phyloP scores from a whole-genome alignment of 2,329 filamentous ascomycete species.

The Cladophialophora psammophila region DNA sequence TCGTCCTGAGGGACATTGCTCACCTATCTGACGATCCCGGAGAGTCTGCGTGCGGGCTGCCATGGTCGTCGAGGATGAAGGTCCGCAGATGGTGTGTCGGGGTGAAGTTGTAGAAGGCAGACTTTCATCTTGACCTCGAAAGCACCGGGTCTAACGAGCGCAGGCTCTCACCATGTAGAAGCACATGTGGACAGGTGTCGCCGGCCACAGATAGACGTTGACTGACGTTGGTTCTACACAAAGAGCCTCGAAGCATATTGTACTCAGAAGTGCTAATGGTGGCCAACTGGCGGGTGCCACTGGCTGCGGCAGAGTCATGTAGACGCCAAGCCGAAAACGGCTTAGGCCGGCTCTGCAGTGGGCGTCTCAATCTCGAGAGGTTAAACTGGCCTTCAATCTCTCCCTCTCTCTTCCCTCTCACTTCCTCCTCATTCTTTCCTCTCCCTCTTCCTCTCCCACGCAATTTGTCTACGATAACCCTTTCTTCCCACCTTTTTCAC shows the following conservation, averaged over 20 bases:
- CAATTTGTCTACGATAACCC: not conserved
- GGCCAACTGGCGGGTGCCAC: not conserved
- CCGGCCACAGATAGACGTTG: too few relatives aligned
- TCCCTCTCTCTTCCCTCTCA: slow-evolving; percentile 25
- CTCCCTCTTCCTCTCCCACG: slow-evolving; percentile 10
- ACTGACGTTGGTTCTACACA: not conserved
- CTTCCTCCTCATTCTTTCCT: slow-evolving; percentile 23
- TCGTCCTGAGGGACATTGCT: slow-evolving; percentile 43
- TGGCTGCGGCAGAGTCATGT: not conserved
- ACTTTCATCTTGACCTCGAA: slow-evolving; percentile 22
- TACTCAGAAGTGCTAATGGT: not conserved
- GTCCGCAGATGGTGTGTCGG: not conserved
- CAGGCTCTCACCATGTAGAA: slow-evolving; percentile 18
- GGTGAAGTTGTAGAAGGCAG: not conserved
- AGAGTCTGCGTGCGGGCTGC: slow-evolving; percentile 58
- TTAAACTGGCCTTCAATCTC: slow-evolving; percentile 24
- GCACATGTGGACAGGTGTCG: not conserved
- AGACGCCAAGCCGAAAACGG: not conserved
- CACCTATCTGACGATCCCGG: slow-evolving; percentile 76
- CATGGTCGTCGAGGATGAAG: slow-evolving; percentile 29
- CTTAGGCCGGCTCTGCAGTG: slow-evolving; percentile 45
- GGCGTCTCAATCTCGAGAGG: slow-evolving; percentile 41
- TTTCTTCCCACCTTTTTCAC: slow-evolving; percentile 6
- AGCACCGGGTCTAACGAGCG: not conserved
- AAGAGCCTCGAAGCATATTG: not conserved